Evolutionary conservation across 768 basidiomycete species (phyloP).

Genomic region (Russula sp.): DNA sequence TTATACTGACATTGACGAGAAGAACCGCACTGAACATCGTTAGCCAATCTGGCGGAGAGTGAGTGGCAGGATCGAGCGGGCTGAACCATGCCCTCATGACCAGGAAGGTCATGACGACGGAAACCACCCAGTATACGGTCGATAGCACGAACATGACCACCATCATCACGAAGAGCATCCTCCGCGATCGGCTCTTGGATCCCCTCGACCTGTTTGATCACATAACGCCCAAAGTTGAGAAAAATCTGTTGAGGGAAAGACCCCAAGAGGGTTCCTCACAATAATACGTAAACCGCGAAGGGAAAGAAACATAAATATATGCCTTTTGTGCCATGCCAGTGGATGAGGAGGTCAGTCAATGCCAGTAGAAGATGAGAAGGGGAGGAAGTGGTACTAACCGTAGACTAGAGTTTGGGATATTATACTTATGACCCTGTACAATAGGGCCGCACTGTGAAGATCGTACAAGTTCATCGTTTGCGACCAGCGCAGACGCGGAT

Average conservation of each 20-base stretch:
- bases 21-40: constrained; percentile 12
- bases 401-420: constrained; percentile 11
- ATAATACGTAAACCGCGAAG: constrained; percentile 9
- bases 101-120: background rate
- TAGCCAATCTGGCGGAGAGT: background rate
- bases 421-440: constrained; percentile 9
- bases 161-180: background rate
- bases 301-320: constrained; percentile 15
- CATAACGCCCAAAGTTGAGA: background rate
- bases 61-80: background rate
- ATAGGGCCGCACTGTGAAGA: background rate
- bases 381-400: background rate
- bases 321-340: constrained; percentile 6
- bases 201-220: constrained; percentile 4
- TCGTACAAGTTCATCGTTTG: constrained; percentile 1
- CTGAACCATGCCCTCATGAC: constrained; percentile 2
- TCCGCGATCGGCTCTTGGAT: background rate
- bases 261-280: constrained; percentile 1
- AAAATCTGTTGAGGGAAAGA: background rate
- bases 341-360: background rate
- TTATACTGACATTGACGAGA: constrained; percentile 12
- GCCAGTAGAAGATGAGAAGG: background rate
- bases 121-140: constrained; percentile 9
- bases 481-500: constrained; percentile 6
- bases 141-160: constrained; percentile 12